Evolutionary conservation across 2,329 filamentous ascomycete genomes (phyloP), one percentile per base, ranked within the genome.

Genomic region (Teratosphaeria destructans): DNA sequence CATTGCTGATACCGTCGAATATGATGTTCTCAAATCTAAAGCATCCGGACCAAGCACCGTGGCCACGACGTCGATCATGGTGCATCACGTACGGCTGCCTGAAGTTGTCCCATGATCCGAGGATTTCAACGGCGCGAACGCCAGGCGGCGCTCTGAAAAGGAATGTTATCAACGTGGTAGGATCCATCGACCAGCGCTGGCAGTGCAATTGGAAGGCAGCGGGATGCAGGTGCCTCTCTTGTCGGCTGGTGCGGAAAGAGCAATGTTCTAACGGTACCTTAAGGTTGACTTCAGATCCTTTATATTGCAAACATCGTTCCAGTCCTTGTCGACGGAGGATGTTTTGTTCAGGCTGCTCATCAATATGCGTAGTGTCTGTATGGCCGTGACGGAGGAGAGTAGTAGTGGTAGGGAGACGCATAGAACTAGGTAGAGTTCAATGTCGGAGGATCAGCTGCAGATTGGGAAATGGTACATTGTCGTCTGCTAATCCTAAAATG

Each of bases 101-200:
- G 76, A 96, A 96, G 77, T 96, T 96, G 77, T 96, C 92, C 93
- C 93, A 97, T 64, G 91, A 96, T 63, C 93, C 93, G 67, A 94
- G 81, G 54, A 96, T 81, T 70, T 89, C 85, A 65, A 96, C 89
- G 5, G 53, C 34, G 7, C 81, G 80, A 8, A 34, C 19, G 57
- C 82, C 80, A 64, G 82, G 80, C 14, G 69, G 67, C 29, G 68
- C 64, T 61, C 66, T 67, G 64, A 74, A 72, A n/a, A 70, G 62
- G 59, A 75, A 75, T 5, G 73, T 73, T 37, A 74, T 63, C 19
- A 75, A 66, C 7, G 73, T 73, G 14, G 69, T 72, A 37, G 27
- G 16, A 37, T 54, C 53, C 53, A 54, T 54, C 12, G 53, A 54
- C 43, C 1, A n/a, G 8, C 16, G 43, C 16, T 54, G 53, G 16